Evolutionary conservation across 257 asterid species (phyloP).

Genomic region (Solanum appendiculatum): DNA sequence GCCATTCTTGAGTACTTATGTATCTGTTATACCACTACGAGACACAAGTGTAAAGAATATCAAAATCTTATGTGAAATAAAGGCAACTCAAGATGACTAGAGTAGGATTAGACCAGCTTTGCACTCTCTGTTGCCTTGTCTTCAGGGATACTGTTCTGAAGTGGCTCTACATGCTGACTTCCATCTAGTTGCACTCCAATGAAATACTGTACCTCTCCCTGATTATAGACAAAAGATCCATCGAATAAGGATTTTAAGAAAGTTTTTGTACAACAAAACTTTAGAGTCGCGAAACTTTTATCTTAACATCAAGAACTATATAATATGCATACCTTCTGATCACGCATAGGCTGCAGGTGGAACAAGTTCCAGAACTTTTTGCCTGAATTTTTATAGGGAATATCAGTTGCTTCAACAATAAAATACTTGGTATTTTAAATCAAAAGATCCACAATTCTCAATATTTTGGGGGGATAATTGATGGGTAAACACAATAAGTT

Average conservation of each 20-base stretch:
- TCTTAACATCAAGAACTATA: not conserved
- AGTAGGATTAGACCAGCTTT: slow-evolving; percentile 34
- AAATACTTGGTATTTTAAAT: not conserved
- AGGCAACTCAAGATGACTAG: not conserved
- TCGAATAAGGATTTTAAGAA: not conserved
- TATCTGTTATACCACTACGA: not conserved
- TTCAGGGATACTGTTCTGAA: slow-evolving; percentile 79
- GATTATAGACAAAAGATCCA: slow-evolving; percentile 8
- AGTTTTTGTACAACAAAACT: not conserved
- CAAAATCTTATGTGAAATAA: not conserved
- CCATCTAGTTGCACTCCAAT: slow-evolving; percentile 98
- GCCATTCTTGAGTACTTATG: not conserved
- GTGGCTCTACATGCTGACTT: slow-evolving; percentile 91
- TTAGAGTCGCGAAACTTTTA: not conserved
- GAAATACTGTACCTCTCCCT: slow-evolving; percentile 99
- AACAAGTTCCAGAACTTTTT: slow-evolving; percentile 98
- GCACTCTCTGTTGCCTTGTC: slow-evolving; percentile 70
- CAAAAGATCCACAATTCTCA: not conserved
- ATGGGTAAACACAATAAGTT: not conserved
- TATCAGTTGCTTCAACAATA: not conserved
- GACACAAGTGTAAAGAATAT: not conserved
- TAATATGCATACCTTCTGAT: slow-evolving; percentile 64
- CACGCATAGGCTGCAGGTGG: slow-evolving; percentile 99
- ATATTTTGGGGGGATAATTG: not conserved
- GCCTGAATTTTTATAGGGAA: slow-evolving; percentile 25